Base-by-base conservation (phyloP, 306 rosid species). In the Clitoria ternatea region DNA sequence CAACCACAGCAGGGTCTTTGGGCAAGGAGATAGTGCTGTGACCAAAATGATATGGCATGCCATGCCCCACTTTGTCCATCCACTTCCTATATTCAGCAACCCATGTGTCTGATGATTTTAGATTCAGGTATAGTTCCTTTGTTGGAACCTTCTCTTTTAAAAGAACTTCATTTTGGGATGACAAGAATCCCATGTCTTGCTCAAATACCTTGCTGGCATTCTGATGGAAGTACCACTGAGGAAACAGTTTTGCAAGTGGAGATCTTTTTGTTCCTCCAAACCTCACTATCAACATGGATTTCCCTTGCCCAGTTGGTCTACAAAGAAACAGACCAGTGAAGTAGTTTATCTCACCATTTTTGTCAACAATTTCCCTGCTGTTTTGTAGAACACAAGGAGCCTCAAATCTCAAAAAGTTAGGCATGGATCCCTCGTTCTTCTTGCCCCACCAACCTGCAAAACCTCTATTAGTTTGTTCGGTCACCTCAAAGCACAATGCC, bases 11-110 rank as follows among this genome's bases (percentile, higher is more conserved):
- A 26, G 97, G 97, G 76, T 85, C 87, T 71, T 81, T 72, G 1
- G 99, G 99, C 80, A 91, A 73, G 1, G 88, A 83, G 65, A 94
- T 87, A 6, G 96, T 87, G 89, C 81, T 80, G 78, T 94, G 96
- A 61, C 99, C 99, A 40, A 94, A 91, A 78, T 94, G 88, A 69
- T 94, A 94, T 1, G 99, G 99, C 99, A 94, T 91, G 36, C 99
- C 99, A 23, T 94, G 97, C 48, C 99, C 99, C 3, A 82, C 99
- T 77, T 86, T 94, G 86, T 94, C 99, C 97, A 94, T 91, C 99
- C 99, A 94, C 76, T 80, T 88, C 52, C 97, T 59, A 73, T 94
- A 94, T 77, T 94, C 99, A 27, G 92, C 91, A 22, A 94, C 97
- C 90, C 92, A 94, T 23, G 96, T 86, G 49, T 94, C 99, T 29